These are phyloP conservation scores for Arthrobotrys entomopaga DNA, from an alignment of 2,329 filamentous ascomycete species.

Conservation along the genomic window DNA sequence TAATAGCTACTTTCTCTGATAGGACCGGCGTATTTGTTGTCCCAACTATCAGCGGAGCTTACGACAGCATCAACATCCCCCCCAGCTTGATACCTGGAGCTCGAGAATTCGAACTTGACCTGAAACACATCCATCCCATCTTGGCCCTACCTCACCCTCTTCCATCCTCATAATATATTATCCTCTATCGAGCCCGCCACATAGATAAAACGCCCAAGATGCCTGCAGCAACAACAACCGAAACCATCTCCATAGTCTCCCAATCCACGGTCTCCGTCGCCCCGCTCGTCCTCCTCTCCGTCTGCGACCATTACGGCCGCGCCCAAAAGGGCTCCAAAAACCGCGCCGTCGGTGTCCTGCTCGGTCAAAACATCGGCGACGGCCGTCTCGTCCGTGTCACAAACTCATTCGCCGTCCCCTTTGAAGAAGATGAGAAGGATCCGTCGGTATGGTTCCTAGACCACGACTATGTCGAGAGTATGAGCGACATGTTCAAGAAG, in stretches of 20 bases:
- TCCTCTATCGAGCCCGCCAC: not conserved
- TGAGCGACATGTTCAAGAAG: slow-evolving; percentile 99
- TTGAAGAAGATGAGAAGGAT: slow-evolving; percentile 98
- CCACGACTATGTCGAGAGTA: slow-evolving; percentile 98
- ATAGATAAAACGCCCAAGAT: slow-evolving; percentile 18
- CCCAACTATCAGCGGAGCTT: slow-evolving; percentile 9
- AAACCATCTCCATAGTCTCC: slow-evolving; percentile 53
- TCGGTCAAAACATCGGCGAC: slow-evolving; percentile 96
- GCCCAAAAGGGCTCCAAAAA: slow-evolving; percentile 86
- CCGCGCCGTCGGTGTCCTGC: slow-evolving; percentile 90
- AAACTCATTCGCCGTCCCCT: slow-evolving; percentile 98
- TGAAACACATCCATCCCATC: slow-evolving; percentile 1
- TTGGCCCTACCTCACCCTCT: not conserved
- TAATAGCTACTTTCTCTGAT: too few relatives aligned
- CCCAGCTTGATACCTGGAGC: slow-evolving; percentile 7
- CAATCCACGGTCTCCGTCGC: slow-evolving; percentile 86
- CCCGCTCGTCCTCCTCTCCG: slow-evolving; percentile 95
- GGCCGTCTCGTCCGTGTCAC: slow-evolving; percentile 83
- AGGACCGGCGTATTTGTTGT: slow-evolving; percentile 3
- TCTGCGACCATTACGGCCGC: slow-evolving; percentile 97
- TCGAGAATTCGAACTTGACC: slow-evolving; percentile 8
- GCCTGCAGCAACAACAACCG: slow-evolving; percentile 51
- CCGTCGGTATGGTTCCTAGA: slow-evolving; percentile 99
- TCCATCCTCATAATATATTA: not conserved
- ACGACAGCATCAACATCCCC: slow-evolving; percentile 22